Evolutionary conservation across 2,329 filamentous ascomycete species (phyloP), one percentile per base, ranked within the genome.

Genomic region (Diaporthe humulicola): DNA sequence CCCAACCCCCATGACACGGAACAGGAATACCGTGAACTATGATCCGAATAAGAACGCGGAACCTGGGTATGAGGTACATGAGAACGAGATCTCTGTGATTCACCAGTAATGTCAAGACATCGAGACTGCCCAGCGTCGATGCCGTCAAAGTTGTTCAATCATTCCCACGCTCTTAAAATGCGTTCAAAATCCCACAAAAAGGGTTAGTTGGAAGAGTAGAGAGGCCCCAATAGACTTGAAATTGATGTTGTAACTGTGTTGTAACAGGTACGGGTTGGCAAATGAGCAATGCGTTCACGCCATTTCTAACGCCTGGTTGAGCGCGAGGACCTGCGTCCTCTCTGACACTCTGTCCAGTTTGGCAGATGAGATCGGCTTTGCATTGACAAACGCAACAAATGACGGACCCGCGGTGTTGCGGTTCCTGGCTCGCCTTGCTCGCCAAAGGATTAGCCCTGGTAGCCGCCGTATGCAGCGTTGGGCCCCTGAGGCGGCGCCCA

Each of bases 381-480:
- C 8, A 42, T 36, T n/a, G 57, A 42, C 14, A 64, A 19, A 40
- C 42, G 28, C 38, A 30, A 28, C n/a, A 36, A 36, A 57, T 19
- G 10, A n/a, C n/a, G 38, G 15, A 42, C 38, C 58, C 38, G n/a
- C 36, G 25, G 15, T 42, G 38, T 45, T 30, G 58, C 4, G 38
- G 15, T 45, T 28, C 38, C 7, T 28, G 17, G 14, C 9, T 61
- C 58, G 38, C 38, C 30, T 42, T 61, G n/a, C 12, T 28, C 48
- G 45, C 30, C 22, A 36, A 7, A 17, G 28, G n/a, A 14, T 78
- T 88, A 92, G 77, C 89, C 89, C 83, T 92, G 91, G 83, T 93
- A 93, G 76, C 90, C 88, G 77, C 88, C 88, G 81, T 91, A 93
- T 75, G 90, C 90, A 79, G 90, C 91, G 83, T 88, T 88, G 81